Percentiles rank a stretch among this genome's conserved stretches.
phyloP scores from a whole-genome alignment of 2,329 filamentous ascomycete genomes.

The Cladosporium sp. region DNA sequence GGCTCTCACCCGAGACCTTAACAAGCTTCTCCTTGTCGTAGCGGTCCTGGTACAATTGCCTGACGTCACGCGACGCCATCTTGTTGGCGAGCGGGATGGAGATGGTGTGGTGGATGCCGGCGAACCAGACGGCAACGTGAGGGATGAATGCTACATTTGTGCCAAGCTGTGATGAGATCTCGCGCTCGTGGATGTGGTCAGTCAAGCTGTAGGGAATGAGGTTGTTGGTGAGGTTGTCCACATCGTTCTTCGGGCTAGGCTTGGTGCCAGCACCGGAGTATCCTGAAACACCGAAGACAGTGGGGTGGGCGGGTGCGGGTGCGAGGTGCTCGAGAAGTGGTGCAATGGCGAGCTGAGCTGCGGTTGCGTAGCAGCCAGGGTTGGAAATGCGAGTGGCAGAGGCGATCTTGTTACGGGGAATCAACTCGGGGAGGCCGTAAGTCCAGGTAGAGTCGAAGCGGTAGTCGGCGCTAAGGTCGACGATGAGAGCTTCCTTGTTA shows the following conservation, averaged over 20 bases:
- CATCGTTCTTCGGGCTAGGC: conserved; percentile 89
- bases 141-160: conserved; percentile 78
- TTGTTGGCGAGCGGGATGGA: conserved; percentile 79
- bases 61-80: conserved; percentile 87
- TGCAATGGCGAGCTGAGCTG: conserved; percentile 81
- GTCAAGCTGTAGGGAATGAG: conserved; percentile 87
- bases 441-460: conserved; percentile 83
- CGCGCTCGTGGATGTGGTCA: conserved; percentile 90
- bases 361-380: conserved; percentile 94
- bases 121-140: conserved; percentile 95
- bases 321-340: conserved; percentile 75
- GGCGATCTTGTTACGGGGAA: conserved; percentile 70
- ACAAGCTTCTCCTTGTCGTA: conserved; percentile 95
- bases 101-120: conserved; percentile 89
- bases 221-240: conserved; percentile 77
- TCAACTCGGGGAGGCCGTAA: conserved; percentile 84
- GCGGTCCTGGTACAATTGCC: conserved; percentile 90
- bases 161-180: conserved; percentile 77
- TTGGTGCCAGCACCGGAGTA: conserved; percentile 96
- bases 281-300: conserved; percentile 84
- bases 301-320: conserved; percentile 59
- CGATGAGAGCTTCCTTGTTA: conserved; percentile 66
- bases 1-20: conserved; percentile 84
- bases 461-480: conserved; percentile 96
- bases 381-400: conserved; percentile 80